These are phyloP conservation scores for Helicocarpus griseus DNA, from an alignment of 2,329 filamentous ascomycete genomes.

Conservation along the genomic window DNA sequence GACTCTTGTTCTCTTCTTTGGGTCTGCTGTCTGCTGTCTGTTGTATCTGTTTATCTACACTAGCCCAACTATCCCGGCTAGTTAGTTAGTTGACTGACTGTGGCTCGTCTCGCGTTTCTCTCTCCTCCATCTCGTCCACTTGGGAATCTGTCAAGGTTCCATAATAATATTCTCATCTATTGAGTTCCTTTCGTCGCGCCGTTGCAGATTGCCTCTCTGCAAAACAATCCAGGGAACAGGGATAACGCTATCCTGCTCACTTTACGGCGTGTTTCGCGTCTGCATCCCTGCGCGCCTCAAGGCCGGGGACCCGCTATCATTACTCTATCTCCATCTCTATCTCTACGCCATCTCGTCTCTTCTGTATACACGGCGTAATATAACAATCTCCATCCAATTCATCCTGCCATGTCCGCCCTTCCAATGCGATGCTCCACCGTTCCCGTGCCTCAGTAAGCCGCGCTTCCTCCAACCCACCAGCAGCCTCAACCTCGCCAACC, in stretches of 20 bases:
- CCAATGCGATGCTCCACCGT: slow-evolving; percentile 1
- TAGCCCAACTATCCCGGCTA: not conserved
- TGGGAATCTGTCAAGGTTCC: no score
- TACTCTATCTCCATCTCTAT: not conserved
- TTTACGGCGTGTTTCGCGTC: not conserved
- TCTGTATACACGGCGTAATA: not conserved
- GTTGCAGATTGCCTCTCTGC: not conserved
- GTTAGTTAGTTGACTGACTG: not conserved
- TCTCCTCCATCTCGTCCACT: not conserved
- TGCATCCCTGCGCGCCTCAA: not conserved
- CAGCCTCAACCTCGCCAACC: slow-evolving; percentile 1
- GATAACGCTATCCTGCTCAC: no score
- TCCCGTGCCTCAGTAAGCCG: slow-evolving; percentile 1
- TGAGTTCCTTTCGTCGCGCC: no score
- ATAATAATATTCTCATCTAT: not conserved
- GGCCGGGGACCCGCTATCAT: not conserved
- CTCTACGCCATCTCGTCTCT: not conserved
- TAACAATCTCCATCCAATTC: not conserved
- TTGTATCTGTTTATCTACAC: not conserved
- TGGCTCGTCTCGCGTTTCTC: not conserved
- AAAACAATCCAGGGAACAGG: not conserved
- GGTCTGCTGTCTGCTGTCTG: not conserved
- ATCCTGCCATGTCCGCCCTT: slow-evolving; percentile 1
- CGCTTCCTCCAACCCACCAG: slow-evolving; percentile 2
- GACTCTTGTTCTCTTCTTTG: not conserved